Percentiles rank a stretch among this genome's conserved stretches.
Conservation (phyloP, 2,329 filamentous ascomycete genomes). For the Talaromyces sp. region DNA sequence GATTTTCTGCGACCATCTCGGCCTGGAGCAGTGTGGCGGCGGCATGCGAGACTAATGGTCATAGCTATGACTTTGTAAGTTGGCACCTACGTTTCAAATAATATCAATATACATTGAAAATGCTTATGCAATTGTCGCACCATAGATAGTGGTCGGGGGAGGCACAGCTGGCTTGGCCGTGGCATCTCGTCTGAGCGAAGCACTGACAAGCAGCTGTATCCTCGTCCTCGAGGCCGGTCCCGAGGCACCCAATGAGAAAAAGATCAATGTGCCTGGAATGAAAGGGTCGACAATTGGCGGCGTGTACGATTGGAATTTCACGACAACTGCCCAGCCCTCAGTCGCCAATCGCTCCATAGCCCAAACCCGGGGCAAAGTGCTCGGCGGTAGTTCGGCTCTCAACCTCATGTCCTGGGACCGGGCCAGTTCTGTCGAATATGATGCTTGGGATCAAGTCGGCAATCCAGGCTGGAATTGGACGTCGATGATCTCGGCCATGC, state of each 20-base stretch:
- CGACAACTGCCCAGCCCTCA: neutral
- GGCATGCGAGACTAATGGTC: neutral
- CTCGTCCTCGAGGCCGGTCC: slow-evolving; percentile 3
- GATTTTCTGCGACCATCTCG: neutral
- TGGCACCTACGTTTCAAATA: neutral
- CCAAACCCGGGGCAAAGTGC: neutral
- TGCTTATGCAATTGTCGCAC: neutral
- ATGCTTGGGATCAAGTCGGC: neutral
- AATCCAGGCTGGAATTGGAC: neutral
- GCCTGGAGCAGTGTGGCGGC: neutral
- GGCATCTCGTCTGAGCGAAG: slow-evolving; percentile 18
- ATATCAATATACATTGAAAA: neutral
- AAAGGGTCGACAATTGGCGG: neutral
- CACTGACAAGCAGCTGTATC: neutral
- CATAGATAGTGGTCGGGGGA: slow-evolving; percentile 12
- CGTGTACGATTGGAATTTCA: neutral
- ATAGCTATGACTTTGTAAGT: neutral
- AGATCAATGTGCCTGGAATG: neutral
- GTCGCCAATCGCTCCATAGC: neutral
- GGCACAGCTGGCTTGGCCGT: slow-evolving; percentile 17
- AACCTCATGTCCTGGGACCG: neutral
- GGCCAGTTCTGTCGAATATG: neutral
- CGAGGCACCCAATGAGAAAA: neutral
- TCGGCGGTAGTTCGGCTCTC: neutral
- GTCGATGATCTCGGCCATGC: neutral